Evolutionary conservation across 208 protist species (phyloP).

Genomic region (Leishmania aethiopica): DNA sequence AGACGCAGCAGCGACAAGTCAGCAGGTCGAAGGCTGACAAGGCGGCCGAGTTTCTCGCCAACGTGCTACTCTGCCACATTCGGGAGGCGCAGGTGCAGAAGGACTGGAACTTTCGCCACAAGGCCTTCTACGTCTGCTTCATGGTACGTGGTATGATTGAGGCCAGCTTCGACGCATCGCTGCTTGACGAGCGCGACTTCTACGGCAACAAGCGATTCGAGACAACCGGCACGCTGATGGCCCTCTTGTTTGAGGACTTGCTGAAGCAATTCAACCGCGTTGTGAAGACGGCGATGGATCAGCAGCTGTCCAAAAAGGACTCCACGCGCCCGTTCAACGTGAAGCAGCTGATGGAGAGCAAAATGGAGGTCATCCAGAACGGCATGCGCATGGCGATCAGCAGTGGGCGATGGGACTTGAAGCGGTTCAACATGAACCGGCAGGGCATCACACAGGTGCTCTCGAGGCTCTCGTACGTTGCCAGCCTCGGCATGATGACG

Average conservation of each 20-base stretch:
- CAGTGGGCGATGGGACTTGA: conserved; percentile 96
- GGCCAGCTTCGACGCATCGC: conserved; percentile 83
- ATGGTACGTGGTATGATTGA: conserved; percentile 98
- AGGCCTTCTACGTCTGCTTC: conserved; percentile 97
- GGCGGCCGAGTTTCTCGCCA: conserved; percentile 95
- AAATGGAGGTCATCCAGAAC: conserved; percentile 96
- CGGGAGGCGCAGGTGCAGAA: conserved; percentile 85
- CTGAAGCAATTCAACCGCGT: conserved; percentile 98
- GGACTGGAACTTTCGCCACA: conserved; percentile 97
- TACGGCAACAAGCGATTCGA: conserved; percentile 99
- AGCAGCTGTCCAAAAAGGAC: conserved; percentile 90
- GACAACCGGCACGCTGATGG: conserved; percentile 98
- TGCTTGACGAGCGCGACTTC: conserved; percentile 99
- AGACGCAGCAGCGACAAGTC: conserved; percentile 71
- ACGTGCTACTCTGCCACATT: conserved; percentile 95
- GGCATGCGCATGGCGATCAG: conserved; percentile 97
- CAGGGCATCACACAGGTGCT: conserved; percentile 97
- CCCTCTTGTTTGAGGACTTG: conserved; percentile 98
- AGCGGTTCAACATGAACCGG: conserved; percentile 98
- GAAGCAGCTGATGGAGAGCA: conserved; percentile 92
- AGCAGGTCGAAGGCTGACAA: conserved; percentile 91
- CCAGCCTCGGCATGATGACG: conserved; percentile 99
- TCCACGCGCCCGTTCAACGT: conserved; percentile 92
- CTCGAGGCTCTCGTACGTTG: conserved; percentile 98
- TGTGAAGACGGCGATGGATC: conserved; percentile 93